Base-by-base conservation (phyloP, 495 filamentous ascomycete species). In the Xylaria flabelliformis region DNA sequence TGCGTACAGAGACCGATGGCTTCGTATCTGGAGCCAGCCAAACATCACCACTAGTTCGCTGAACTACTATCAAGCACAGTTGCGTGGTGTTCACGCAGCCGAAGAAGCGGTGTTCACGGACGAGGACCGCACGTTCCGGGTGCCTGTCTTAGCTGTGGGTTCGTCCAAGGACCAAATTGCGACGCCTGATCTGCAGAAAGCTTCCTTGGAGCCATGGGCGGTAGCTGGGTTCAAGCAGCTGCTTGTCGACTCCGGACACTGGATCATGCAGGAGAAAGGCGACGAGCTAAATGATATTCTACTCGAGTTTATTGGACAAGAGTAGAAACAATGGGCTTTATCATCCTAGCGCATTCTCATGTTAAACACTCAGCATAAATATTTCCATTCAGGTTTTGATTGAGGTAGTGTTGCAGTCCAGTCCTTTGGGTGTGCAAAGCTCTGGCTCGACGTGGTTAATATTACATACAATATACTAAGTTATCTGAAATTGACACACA, bases 61-160 rank as follows among this genome's bases (percentile, higher is more conserved):
- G 63, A 46, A 50, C 41, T 65, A 65, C 29, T 65, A 65, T 29
- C 32, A 48, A 9, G 41, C 63, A 29, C 8, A 48, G 3, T 9
- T 65, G 21, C 41, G 44, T 32, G 44, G 44, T 8, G 10, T 50
- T n/a, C 41, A 65, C 17, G 41, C 7, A 2, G 41, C 39, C 3
- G 63, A 50, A 6, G 44, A 46, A 29, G 41, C 12, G 13, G 17
- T 9, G 13, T 15, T 65, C 10, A 44, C 41, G 24, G 44, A 65
- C 2, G 41, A 50, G 21, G 8, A 50, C 41, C 44, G 41, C 17
- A 41, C 15, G 21, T 19, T 65, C 1, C 13, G 21, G 2, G 63
- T 65, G 21, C 63, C 63, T 9, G 63, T 65, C 21, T 50, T 65
- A 6, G 39, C 39, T 41, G 44, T 65, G 9, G 63, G 63, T 17